phyloP scores from a whole-genome alignment of 2,329 filamentous ascomycete species.

The Trichoderma arundinaceum region DNA sequence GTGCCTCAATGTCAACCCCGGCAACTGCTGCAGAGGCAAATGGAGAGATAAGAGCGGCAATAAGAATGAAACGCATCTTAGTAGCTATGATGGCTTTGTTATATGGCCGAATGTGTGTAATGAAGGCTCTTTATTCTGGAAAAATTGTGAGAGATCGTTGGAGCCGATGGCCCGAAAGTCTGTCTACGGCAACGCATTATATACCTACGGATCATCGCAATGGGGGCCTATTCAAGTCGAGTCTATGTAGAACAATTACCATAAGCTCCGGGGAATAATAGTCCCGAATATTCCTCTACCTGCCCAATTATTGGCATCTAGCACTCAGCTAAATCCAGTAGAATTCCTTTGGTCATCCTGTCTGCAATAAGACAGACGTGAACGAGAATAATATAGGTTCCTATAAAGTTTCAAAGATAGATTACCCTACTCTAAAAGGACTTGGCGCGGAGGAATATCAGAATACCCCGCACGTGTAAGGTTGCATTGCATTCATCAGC shows the following conservation, averaged over 20 bases:
- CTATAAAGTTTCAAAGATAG: neutral
- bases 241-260: neutral
- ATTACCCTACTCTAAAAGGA: neutral
- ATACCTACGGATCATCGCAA: neutral
- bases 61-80: slow-evolving; percentile 14
- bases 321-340: neutral
- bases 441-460: neutral
- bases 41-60: slow-evolving; percentile 17
- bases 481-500: slow-evolving; percentile 15
- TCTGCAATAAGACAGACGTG: neutral
- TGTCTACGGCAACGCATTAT: neutral
- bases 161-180: slow-evolving; percentile 3
- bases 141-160: neutral
- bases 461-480: neutral
- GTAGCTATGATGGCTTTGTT: neutral
- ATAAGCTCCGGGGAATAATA: slow-evolving; percentile 1
- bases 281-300: neutral
- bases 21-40: slow-evolving; percentile 16
- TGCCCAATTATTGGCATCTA: neutral
- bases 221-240: neutral
- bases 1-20: slow-evolving; percentile 14
- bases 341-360: neutral
- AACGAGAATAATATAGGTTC: neutral
- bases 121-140: neutral
- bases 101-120: neutral